Conservation (phyloP, 1,284 basidiomycete species). For the Termitomyces sp. region DNA sequence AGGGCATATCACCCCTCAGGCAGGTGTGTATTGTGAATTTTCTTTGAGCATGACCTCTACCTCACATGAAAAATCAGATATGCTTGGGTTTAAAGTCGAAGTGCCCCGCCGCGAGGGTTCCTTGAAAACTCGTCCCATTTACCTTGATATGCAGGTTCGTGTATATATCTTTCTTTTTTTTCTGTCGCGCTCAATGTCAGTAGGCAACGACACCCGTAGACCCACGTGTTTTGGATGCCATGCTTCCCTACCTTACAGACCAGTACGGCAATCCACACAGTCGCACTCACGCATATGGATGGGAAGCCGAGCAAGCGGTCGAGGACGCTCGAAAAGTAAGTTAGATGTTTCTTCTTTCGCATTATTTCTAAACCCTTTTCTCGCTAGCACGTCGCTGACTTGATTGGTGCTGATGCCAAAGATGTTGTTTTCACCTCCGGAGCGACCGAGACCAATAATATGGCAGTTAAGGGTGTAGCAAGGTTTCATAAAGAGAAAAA, state of each 20-base stretch:
- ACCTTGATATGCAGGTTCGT: slow-evolving; percentile 89
- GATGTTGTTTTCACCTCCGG: slow-evolving; percentile 98
- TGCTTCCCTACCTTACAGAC: slow-evolving; percentile 95
- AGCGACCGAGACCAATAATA: slow-evolving; percentile 98
- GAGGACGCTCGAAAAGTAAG: slow-evolving; percentile 84
- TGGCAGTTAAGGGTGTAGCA: slow-evolving; percentile 96
- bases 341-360: not conserved
- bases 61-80: slow-evolving; percentile 46
- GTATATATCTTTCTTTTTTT: not conserved
- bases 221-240: slow-evolving; percentile 94
- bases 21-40: slow-evolving; percentile 41
- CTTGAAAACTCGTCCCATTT: slow-evolving; percentile 77
- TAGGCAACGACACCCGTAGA: slow-evolving; percentile 97
- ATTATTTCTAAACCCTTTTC: slow-evolving; percentile 13
- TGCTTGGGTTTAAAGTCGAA: slow-evolving; percentile 87
- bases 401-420: slow-evolving; percentile 93
- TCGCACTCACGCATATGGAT: slow-evolving; percentile 97
- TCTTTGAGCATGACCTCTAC: not conserved
- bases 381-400: slow-evolving; percentile 75
- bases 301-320: slow-evolving; percentile 95
- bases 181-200: slow-evolving; percentile 12
- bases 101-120: slow-evolving; percentile 61
- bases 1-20: slow-evolving; percentile 64
- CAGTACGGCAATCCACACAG: slow-evolving; percentile 99
- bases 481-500: slow-evolving; percentile 91